phyloP scores from a whole-genome alignment of 2,329 filamentous ascomycete genomes.

The Metarhizium anisopliae region DNA sequence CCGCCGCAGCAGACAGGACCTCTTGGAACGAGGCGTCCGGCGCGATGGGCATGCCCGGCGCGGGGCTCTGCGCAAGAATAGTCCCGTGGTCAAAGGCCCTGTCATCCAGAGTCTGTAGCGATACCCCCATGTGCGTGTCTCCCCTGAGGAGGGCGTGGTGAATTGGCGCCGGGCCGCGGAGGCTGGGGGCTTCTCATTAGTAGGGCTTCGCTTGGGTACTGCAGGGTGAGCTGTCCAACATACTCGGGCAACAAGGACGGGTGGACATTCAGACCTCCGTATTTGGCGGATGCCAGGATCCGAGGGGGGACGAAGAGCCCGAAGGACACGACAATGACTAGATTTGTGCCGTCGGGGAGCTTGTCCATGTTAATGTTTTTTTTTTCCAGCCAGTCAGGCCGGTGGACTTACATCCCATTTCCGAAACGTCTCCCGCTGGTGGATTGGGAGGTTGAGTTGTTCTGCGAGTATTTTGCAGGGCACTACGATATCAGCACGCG shows the following conservation, averaged over 20 bases:
- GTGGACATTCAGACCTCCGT: constrained; percentile 89
- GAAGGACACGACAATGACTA: constrained; percentile 90
- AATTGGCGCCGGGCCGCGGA: constrained; percentile 79
- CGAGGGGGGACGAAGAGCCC: constrained; percentile 77
- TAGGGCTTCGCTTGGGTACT: not conserved
- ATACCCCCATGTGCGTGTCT: constrained; percentile 59
- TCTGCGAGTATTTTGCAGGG: constrained; percentile 62
- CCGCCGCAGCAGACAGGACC: constrained; percentile 42
- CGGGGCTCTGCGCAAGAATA: constrained; percentile 61
- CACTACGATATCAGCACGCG: constrained; percentile 35
- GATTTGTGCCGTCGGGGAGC: constrained; percentile 56
- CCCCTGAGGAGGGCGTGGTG: constrained; percentile 69
- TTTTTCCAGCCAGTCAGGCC: no score
- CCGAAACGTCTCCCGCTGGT: constrained; percentile 74
- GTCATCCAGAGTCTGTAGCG: constrained; percentile 78
- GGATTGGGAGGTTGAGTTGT: constrained; percentile 54
- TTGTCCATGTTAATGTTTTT: constrained; percentile 17
- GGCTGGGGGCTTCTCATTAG: constrained; percentile 33
- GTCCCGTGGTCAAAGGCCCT: constrained; percentile 68
- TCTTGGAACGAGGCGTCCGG: constrained; percentile 32
- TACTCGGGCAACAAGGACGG: constrained; percentile 84
- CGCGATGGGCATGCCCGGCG: constrained; percentile 45
- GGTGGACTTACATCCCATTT: constrained; percentile 58
- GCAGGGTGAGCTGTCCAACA: constrained; percentile 11
- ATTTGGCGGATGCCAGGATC: constrained; percentile 60